Evolutionary conservation across 2,329 filamentous ascomycete genomes (phyloP).

Genomic region (Fusarium vanettenii): DNA sequence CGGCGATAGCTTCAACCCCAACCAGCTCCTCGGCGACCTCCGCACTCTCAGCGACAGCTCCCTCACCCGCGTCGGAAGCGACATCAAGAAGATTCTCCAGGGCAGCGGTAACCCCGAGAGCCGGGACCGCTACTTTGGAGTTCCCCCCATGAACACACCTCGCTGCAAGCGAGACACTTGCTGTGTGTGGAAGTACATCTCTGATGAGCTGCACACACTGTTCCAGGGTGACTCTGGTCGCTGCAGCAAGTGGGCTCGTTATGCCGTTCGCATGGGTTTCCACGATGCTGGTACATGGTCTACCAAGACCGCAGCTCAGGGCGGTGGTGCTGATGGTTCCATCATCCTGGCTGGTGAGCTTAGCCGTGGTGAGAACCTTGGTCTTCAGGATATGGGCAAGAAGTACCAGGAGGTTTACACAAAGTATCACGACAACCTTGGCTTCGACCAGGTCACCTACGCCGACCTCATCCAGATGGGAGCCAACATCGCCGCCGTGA

Average conservation of each 20-base stretch:
- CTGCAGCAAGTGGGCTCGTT: slow-evolving; percentile 58
- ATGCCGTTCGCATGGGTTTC: slow-evolving; percentile 60
- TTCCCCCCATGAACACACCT: slow-evolving; percentile 34
- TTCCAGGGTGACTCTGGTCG: slow-evolving; percentile 53
- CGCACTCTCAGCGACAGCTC: slow-evolving; percentile 41
- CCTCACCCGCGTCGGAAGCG: slow-evolving; percentile 50
- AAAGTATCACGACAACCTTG: slow-evolving; percentile 51
- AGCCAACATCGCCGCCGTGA: slow-evolving; percentile 60
- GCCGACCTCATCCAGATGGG: slow-evolving; percentile 68
- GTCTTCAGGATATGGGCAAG: slow-evolving; percentile 57
- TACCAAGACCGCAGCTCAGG: slow-evolving; percentile 44
- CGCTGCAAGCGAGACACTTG: slow-evolving; percentile 54
- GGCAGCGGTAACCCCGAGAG: slow-evolving; percentile 44
- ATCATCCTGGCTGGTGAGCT: slow-evolving; percentile 56
- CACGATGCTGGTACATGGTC: slow-evolving; percentile 61
- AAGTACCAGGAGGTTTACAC: slow-evolving; percentile 53
- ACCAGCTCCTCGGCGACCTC: slow-evolving; percentile 55
- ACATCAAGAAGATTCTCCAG: slow-evolving; percentile 53
- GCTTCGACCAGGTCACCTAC: slow-evolving; percentile 56
- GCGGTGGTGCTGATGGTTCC: slow-evolving; percentile 61
- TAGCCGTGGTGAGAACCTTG: slow-evolving; percentile 56
- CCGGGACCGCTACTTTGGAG: slow-evolving; percentile 37
- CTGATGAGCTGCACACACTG: slow-evolving; percentile 50
- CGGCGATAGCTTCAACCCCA: slow-evolving; percentile 27
- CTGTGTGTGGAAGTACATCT: slow-evolving; percentile 59